These are phyloP conservation scores for Ophiostoma sp. DNA, from an alignment of 2,329 filamentous ascomycete species.

Conservation along the genomic window DNA sequence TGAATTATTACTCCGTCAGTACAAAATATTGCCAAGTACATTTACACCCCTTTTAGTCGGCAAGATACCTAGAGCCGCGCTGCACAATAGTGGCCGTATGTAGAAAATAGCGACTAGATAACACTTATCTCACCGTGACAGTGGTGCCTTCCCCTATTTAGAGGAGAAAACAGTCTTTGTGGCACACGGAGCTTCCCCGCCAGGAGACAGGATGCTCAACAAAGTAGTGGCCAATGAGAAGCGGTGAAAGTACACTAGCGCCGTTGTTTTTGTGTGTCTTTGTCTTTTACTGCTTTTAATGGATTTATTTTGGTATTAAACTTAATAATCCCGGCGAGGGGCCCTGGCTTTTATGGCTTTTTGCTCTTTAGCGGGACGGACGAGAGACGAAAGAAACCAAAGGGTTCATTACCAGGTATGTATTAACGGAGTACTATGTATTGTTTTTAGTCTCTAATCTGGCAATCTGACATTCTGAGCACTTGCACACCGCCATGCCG, in stretches of 20 bases:
- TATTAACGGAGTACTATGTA: background rate
- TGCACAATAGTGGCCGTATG: background rate
- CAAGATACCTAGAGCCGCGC: conserved; percentile 13
- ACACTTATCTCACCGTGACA: background rate
- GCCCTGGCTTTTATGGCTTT: background rate
- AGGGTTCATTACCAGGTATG: background rate
- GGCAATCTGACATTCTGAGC: background rate
- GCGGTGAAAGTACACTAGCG: background rate
- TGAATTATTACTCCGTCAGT: background rate
- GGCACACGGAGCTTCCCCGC: conserved; percentile 2
- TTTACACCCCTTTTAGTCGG: background rate
- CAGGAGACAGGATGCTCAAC: conserved; percentile 13
- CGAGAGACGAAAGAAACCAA: background rate
- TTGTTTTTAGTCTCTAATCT: background rate
- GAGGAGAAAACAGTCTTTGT: background rate
- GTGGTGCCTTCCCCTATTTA: conserved; percentile 16
- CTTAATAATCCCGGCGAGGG: background rate
- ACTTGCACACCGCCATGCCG: conserved; percentile 8
- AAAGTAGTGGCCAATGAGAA: conserved; percentile 1
- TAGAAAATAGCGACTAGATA: conserved; percentile 16
- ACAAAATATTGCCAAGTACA: background rate
- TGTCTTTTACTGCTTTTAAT: background rate
- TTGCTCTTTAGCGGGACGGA: background rate
- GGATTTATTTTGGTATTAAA: background rate
- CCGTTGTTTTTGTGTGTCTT: conserved; percentile 7